Evolutionary conservation across 768 basidiomycete species (phyloP), one percentile per base, ranked within the genome.

Genomic region (Boletales sp.): DNA sequence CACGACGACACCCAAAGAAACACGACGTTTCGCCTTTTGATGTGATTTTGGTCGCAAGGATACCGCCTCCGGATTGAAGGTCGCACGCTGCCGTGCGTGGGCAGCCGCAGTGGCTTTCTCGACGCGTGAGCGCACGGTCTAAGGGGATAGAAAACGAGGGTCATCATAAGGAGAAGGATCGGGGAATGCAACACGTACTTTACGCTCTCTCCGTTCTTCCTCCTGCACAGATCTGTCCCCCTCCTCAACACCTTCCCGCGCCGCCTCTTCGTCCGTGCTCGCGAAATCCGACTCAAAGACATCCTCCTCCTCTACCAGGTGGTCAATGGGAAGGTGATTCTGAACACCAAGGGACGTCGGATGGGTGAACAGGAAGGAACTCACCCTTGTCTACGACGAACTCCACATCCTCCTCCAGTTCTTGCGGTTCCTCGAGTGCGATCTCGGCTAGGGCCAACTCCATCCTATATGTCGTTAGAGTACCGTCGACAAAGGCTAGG

Each of bases 211-310:
- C 50, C 69, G 76, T 47, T 89, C 86, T 56, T 88, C 87, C 10
- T 84, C 82, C 31, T 71, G 66, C 5, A 78, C 71, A n/a, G 69
- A 70, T 37, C 69, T 75, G 58, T 91, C 89, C 1, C 72, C 84
- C 5, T 70, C 74, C 6, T 80, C 80, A 15, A 72, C 70, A 11
- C 77, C 79, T 21, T 78, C 76, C n/a, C 78, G 76, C 2, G 67
- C 74, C 34, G 64, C 71, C 49, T 77, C 80, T 39, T 89, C 89
- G 50, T 92, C 90, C 0, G 90, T 92, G 55, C 86, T 88, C 54
- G 83, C 87, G 60, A 94, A 93, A 64, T 93, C 90, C 10, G 86
- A 88, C 55, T 78, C 89, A 51, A 90, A 89, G 8, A 85, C 64
- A 59, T 92, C 90, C 56, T 87, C 83, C 64, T 94, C 90, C 45